phyloP scores from a whole-genome alignment of 306 rosid genomes.

The Cucurbita maxima region DNA sequence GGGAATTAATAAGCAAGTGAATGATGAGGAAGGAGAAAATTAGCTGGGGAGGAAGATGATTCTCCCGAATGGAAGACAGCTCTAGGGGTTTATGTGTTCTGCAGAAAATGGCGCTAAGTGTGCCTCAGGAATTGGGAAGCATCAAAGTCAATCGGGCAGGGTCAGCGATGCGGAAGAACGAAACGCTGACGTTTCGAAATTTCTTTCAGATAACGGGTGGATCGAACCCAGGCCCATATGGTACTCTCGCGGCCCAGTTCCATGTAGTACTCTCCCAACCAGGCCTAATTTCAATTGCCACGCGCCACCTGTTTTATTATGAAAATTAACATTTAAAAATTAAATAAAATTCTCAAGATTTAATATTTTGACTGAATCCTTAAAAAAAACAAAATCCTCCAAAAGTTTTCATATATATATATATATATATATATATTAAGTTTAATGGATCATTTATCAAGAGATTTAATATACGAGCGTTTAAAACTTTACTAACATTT shows the following conservation, averaged over 20 bases:
- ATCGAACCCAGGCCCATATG: not conserved
- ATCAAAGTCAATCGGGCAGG: not conserved
- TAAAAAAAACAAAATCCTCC: too few relatives aligned
- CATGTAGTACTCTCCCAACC: not conserved
- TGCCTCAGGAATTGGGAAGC: not conserved
- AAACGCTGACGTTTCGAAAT: not conserved
- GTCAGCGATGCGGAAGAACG: not conserved
- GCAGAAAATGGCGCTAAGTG: conserved; percentile 11
- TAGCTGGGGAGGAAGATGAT: not conserved
- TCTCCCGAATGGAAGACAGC: not conserved
- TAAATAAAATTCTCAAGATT: too few relatives aligned
- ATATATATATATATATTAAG: too few relatives aligned
- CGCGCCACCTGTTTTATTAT: not conserved
- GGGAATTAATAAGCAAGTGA: not conserved
- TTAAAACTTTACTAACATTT: too few relatives aligned
- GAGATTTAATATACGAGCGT: too few relatives aligned
- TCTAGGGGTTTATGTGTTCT: not conserved
- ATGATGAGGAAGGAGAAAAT: not conserved
- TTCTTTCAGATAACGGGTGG: not conserved
- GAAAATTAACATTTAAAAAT: too few relatives aligned
- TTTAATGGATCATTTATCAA: too few relatives aligned
- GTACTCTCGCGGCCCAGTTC: not conserved
- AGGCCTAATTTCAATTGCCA: not conserved
- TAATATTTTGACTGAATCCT: too few relatives aligned
- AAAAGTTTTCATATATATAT: too few relatives aligned